Conservation (phyloP, 192 early-diverging fungal genomes). For the Radiomyces spectabilis region DNA sequence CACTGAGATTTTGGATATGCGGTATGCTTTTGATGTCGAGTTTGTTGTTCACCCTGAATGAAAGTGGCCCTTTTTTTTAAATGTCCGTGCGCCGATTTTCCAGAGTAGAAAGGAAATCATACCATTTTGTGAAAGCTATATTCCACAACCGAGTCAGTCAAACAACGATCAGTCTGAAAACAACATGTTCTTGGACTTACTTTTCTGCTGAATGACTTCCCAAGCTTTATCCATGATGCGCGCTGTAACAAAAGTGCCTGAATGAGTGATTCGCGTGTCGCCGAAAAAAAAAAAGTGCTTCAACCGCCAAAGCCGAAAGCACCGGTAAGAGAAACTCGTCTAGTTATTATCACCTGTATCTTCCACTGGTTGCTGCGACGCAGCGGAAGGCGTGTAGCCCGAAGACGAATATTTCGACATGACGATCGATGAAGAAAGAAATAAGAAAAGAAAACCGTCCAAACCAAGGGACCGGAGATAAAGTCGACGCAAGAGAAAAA, state of each 20-base stretch:
- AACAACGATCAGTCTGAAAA: background rate
- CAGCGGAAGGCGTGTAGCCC: constrained; percentile 33
- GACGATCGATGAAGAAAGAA: too few species aligned
- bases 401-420: too few species aligned
- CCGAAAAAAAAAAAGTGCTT: background rate
- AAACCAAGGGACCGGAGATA: too few species aligned
- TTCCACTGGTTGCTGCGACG: constrained; percentile 43
- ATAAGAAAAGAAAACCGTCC: too few species aligned
- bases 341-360: constrained; percentile 35
- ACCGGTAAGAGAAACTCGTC: background rate
- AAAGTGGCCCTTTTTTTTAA: constrained; percentile 1
- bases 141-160: background rate
- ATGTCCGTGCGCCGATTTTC: background rate
- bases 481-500: too few species aligned
- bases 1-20: constrained; percentile 29
- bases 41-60: constrained; percentile 70
- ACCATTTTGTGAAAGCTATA: constrained; percentile 81
- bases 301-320: background rate
- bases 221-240: constrained; percentile 68
- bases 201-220: constrained; percentile 92
- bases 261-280: too few species aligned
- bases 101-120: constrained; percentile 10
- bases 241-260: constrained; percentile 28
- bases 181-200: constrained; percentile 36
- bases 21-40: constrained; percentile 43